Conservation (phyloP, 139 green algal species). For the Coelastrella sp. region DNA sequence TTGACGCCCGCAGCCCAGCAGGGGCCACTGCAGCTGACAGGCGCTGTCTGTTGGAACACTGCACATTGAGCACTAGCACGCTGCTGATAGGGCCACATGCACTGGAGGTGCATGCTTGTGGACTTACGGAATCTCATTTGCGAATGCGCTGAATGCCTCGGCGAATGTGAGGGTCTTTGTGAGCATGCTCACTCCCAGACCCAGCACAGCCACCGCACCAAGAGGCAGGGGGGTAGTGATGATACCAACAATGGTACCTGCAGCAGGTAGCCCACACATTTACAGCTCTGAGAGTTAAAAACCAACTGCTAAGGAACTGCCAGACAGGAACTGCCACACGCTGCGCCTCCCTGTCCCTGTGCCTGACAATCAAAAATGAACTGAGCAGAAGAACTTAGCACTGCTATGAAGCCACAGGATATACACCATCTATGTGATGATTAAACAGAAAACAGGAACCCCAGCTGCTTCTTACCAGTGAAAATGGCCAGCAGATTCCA, state of each 20-base stretch:
- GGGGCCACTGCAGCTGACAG: background rate
- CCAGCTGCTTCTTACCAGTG: slow-evolving; percentile 50
- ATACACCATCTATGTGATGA: too few species aligned
- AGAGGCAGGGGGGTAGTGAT: slow-evolving; percentile 97
- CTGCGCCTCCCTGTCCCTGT: too few species aligned
- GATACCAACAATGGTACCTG: slow-evolving; percentile 90
- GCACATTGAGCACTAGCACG: background rate
- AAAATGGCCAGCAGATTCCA: slow-evolving; percentile 96
- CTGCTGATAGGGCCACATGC: background rate
- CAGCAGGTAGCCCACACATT: background rate
- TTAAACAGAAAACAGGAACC: background rate
- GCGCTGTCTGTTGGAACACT: background rate
- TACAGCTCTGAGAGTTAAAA: too few species aligned
- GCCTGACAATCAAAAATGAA: too few species aligned
- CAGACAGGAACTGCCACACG: too few species aligned
- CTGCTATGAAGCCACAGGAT: too few species aligned
- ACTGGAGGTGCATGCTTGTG: background rate
- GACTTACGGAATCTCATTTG: slow-evolving; percentile 93
- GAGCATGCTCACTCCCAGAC: slow-evolving; percentile 92
- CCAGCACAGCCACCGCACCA: slow-evolving; percentile 97
- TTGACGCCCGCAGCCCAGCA: background rate
- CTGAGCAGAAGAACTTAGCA: too few species aligned
- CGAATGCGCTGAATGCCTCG: slow-evolving; percentile 96
- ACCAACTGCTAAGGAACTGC: too few species aligned
- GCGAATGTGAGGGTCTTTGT: slow-evolving; percentile 97